phyloP scores from a whole-genome alignment of 108 stramenopile genomes.

The Pseudonitzschia multiseries region DNA sequence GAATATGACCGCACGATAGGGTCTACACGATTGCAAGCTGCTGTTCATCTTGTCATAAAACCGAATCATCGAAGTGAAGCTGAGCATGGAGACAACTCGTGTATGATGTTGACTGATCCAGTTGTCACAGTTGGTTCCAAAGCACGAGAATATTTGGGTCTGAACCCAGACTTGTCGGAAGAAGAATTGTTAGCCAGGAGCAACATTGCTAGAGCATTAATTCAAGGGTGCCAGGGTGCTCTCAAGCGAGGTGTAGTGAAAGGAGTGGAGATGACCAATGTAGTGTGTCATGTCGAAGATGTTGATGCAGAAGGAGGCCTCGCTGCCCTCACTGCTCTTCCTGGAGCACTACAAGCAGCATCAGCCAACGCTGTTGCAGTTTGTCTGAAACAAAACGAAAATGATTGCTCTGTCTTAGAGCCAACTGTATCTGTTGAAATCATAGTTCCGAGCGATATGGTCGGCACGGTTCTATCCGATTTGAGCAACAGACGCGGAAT shows the following conservation, averaged over 20 bases:
- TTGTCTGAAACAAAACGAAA: slow-evolving; percentile 40
- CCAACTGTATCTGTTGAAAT: slow-evolving; percentile 86
- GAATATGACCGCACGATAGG: slow-evolving; percentile 82
- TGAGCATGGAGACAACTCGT: slow-evolving; percentile 33
- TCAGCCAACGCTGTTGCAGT: slow-evolving; percentile 63
- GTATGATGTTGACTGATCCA: slow-evolving; percentile 64
- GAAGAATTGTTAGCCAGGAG: slow-evolving; percentile 52
- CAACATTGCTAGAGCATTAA: slow-evolving; percentile 57
- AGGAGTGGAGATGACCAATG: slow-evolving; percentile 66
- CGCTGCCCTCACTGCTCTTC: slow-evolving; percentile 58
- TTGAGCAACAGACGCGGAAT: slow-evolving; percentile 77
- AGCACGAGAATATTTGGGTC: slow-evolving; percentile 57
- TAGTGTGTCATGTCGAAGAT: slow-evolving; percentile 64
- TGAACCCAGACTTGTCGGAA: slow-evolving; percentile 49
- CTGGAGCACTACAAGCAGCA: slow-evolving; percentile 77
- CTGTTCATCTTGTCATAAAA: slow-evolving; percentile 56
- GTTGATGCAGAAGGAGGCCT: slow-evolving; percentile 74
- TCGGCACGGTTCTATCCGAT: slow-evolving; percentile 86
- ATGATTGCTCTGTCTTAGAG: slow-evolving; percentile 62
- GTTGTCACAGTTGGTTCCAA: slow-evolving; percentile 58
- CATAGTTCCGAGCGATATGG: slow-evolving; percentile 67
- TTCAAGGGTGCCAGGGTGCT: slow-evolving; percentile 76
- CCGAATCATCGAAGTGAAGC: slow-evolving; percentile 20
- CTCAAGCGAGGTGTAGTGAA: slow-evolving; percentile 71
- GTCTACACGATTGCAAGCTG: slow-evolving; percentile 66